Evolutionary conservation across 139 green algal species (phyloP).

Genomic region (Zygnema cylindricum): DNA sequence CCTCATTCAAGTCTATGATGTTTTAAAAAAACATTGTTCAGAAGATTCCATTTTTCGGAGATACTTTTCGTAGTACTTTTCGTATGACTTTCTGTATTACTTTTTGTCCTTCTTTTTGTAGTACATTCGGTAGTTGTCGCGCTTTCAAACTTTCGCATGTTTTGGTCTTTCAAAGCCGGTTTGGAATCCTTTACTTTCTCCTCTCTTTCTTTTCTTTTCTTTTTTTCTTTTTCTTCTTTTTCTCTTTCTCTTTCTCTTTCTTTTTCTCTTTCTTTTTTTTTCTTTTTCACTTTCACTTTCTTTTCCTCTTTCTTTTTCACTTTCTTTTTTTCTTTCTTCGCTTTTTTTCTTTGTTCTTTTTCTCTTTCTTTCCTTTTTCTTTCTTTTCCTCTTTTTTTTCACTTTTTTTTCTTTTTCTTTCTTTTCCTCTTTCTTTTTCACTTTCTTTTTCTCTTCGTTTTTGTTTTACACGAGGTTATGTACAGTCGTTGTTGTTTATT

Average conservation of each 20-base stretch:
- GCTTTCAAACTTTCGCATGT: too few species aligned
- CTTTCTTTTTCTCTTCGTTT: neutral
- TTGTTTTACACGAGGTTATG: too few species aligned
- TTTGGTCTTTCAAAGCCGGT: too few species aligned
- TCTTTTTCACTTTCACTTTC: neutral
- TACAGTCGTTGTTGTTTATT: too few species aligned
- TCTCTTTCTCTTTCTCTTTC: neutral
- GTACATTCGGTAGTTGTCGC: too few species aligned
- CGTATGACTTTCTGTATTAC: neutral
- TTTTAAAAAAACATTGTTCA: conserved; percentile 37
- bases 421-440: neutral
- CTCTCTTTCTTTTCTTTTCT: too few species aligned
- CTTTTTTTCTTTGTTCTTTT: neutral
- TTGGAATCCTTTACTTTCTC: too few species aligned
- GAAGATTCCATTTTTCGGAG: conserved; percentile 32
- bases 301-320: neutral
- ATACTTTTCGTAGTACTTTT: neutral
- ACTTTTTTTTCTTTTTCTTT: neutral
- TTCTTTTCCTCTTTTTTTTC: neutral
- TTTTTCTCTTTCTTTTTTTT: neutral
- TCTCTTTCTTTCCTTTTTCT: neutral
- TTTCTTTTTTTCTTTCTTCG: neutral
- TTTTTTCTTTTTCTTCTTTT: neutral
- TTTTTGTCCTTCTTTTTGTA: neutral
- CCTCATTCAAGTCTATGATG: conserved; percentile 82